A percentile compares a stretch with the other conserved stretches of the same genome.
Conservation (phyloP, 2,329 filamentous ascomycete genomes). For the Colletotrichum lini region DNA sequence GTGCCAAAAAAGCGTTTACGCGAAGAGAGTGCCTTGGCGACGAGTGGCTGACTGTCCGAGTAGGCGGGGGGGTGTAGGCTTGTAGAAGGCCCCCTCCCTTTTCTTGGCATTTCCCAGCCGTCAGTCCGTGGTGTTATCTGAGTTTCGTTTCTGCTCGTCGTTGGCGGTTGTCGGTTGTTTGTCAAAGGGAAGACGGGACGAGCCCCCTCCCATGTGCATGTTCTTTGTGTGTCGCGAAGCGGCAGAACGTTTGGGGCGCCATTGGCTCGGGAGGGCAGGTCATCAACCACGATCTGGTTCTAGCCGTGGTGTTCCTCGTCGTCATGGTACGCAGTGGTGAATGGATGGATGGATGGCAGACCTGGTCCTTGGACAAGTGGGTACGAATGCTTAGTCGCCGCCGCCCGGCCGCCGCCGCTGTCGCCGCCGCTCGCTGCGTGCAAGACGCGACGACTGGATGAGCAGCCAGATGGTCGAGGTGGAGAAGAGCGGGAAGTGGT, state of each 20-base stretch:
- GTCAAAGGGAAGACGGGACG: conserved; percentile 29
- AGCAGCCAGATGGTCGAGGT: neutral
- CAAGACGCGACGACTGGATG: neutral
- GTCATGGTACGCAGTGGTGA: conserved; percentile 26
- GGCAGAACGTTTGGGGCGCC: conserved; percentile 19
- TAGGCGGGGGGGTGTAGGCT: neutral
- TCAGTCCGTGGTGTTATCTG: conserved; percentile 12
- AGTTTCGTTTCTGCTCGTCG: conserved; percentile 18
- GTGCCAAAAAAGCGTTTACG: neutral
- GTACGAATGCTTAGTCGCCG: conserved; percentile 12
- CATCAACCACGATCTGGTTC: conserved; percentile 8
- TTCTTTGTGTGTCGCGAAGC: conserved; percentile 34
- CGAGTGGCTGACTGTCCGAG: conserved; percentile 1
- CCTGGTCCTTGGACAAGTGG: conserved; percentile 17
- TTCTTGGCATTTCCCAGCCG: conserved; percentile 7
- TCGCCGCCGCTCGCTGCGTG: neutral
- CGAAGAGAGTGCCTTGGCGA: neutral
- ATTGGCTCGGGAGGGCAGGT: conserved; percentile 20
- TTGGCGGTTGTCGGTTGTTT: neutral
- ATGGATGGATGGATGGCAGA: neutral
- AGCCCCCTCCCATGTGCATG: conserved; percentile 34
- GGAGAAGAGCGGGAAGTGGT: neutral
- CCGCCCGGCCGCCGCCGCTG: conserved; percentile 11
- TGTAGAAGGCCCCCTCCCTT: neutral
- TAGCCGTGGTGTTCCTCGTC: conserved; percentile 1